A percentile compares a stretch with the other conserved stretches of the same genome.
Evolutionary conservation across 2,329 filamentous ascomycete genomes (phyloP).

Genomic region (Venturia asperata): DNA sequence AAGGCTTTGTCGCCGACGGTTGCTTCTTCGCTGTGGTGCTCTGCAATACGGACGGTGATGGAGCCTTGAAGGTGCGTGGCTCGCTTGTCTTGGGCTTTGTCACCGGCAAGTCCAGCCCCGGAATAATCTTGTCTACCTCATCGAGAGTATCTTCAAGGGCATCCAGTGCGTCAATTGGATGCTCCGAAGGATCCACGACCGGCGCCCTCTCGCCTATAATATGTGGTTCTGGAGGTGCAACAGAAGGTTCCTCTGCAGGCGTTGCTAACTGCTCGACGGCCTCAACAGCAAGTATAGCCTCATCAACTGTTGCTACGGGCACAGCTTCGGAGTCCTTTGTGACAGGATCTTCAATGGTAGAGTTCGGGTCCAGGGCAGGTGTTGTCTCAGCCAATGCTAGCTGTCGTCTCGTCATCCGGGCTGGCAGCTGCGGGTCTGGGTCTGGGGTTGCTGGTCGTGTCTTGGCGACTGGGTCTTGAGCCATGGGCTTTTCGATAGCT

Average conservation of each 20-base stretch:
- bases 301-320: neutral
- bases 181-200: constrained; percentile 20
- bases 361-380: neutral
- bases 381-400: constrained; percentile 13
- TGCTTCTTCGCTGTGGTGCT: neutral
- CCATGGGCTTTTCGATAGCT: neutral
- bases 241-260: neutral
- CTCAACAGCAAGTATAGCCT: neutral
- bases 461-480: neutral
- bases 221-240: neutral
- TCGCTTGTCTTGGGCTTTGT: neutral
- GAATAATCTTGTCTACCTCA: constrained; percentile 31
- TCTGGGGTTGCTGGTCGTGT: constrained; percentile 2
- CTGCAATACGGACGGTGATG: neutral
- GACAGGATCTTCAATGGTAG: constrained; percentile 24
- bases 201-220: neutral
- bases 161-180: constrained; percentile 46
- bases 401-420: constrained; percentile 16
- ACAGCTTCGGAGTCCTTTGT: constrained; percentile 22
- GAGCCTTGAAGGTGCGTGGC: neutral
- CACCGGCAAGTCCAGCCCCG: constrained; percentile 14
- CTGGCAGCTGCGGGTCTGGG: constrained; percentile 13
- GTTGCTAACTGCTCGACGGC: neutral
- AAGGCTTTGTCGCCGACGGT: neutral
- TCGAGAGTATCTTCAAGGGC: constrained; percentile 47